Base-by-base conservation (phyloP, 2,329 filamentous ascomycete genomes). In the Ophiostoma fasciatum region DNA sequence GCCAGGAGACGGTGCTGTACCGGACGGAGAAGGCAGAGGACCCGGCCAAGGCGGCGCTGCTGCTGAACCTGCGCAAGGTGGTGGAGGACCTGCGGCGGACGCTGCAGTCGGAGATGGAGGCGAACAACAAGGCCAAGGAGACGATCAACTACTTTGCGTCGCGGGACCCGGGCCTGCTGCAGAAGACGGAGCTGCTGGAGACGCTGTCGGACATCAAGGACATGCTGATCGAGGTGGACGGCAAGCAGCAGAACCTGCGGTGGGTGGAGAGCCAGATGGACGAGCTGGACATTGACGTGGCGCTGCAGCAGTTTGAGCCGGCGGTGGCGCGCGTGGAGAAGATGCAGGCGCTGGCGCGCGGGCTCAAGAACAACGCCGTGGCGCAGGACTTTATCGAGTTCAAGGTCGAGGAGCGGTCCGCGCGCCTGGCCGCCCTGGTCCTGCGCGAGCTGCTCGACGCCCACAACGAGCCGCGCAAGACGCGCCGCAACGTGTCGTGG, bases 181-280 rank as follows among this genome's bases (percentile, higher is more conserved):
- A 83, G 50, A 85, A 87, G 55, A 75, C 80, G 0, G 82, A 88
- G 40, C 62, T 90, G 3, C 67, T 93, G 12, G 83, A 90, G 51
- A 79, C 74, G 7, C 59, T 85, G 9, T 84, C 83, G 2, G 74
- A 78, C 43, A 75, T 80, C 48, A 84, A 84, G 51, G 82, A 92
- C 53, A 80, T 94, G 60, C 71, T 94, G 37, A 87, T 98, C 46
- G 90, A 98, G 49, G 83, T 94, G 12, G 90, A 96, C 49, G 90
- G 90, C 33, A 93, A 93, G 50, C 87, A 94, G 55, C 84, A 96
- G 53, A 94, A 90, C 52, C 68, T 98, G 31, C 81, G 88, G 36
- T 94, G 84, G 84, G 84, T 98, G 0, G 90, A 98, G 54, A 75
- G 77, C 35, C 84, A 96, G 58, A 82, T 98, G 55, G 90, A 98